Evolutionary conservation across 306 rosid species (phyloP), one percentile per base, ranked within the genome.

Genomic region (Cyclanthera cordifolia): DNA sequence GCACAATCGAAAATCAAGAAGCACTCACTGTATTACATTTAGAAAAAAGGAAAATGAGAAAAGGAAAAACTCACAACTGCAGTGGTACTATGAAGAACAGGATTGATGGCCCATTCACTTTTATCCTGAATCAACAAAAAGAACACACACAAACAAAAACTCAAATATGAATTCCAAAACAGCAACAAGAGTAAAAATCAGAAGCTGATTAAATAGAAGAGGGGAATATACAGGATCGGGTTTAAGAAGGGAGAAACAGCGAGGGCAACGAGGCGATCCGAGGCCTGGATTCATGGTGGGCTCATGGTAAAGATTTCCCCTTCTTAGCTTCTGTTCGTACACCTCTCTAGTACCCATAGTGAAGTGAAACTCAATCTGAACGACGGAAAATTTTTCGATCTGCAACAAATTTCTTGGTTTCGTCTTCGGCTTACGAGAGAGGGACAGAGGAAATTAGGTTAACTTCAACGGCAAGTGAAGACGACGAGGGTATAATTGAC

Each of bases 231-330:
- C 96, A 12, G 85, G 64, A 72, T 75, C 46, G 54, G 92, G 83
- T 78, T 77, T 57, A 52, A 93, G 75, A 52, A 88, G 90, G 53
- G 96, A 86, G 60, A 93, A 92, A 66, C 98, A 87, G 37, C 98
- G 96, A 71, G 97, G 96, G 76, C 98, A 92, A 41, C 96, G 93
- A 39, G 94, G 73, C 1, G 85, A 74, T 60, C 98, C 95, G 4
- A 93, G 96, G 48, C 98, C 94, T 2, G 96, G 95, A 72, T 89
- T 87, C 53, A 89, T 78, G 67, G 98, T 93, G 34, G 98, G 95
- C 50, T 90, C 96, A 53, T 86, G 90, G 75, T 85, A 79, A 27
- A 89, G 85, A 79, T 87, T 87, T 5, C 94, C 95, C 3, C 46
- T 86, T 71, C 82, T 79, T 7, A 90, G 84, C 83, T 84, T 93